A percentile compares a stretch with the other conserved stretches of the same genome.
Evolutionary conservation across 805 yeast genomes (phyloP).

Genomic region (Sporopachydermia quercuum): DNA sequence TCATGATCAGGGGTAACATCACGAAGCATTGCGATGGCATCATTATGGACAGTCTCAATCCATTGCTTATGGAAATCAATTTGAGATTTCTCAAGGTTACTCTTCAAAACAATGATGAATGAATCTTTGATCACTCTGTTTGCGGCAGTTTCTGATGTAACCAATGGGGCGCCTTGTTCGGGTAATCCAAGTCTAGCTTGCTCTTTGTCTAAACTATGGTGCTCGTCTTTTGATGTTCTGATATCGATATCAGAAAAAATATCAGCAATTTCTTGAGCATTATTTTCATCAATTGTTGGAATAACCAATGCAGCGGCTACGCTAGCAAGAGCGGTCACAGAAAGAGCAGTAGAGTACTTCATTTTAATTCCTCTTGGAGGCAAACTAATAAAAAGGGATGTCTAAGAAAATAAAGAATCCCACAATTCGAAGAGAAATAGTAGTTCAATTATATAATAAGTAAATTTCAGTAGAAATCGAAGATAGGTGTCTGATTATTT

Average conservation of each 20-base stretch:
- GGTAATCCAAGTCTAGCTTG: slow-evolving; percentile 10
- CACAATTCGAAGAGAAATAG: background rate
- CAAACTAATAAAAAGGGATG: background rate
- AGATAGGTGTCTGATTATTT: too few species aligned
- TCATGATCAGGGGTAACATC: background rate
- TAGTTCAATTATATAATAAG: too few species aligned
- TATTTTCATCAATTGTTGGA: background rate
- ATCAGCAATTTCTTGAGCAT: background rate
- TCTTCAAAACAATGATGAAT: slow-evolving; percentile 78
- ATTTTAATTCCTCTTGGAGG: background rate
- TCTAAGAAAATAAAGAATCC: background rate
- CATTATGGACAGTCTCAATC: slow-evolving; percentile 30
- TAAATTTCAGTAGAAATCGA: background rate
- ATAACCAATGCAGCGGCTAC: slow-evolving; percentile 2
- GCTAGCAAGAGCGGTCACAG: background rate
- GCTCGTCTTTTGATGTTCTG: too few species aligned
- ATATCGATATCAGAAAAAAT: background rate
- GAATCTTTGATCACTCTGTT: slow-evolving; percentile 48
- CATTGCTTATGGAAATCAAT: slow-evolving; percentile 52
- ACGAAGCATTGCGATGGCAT: background rate
- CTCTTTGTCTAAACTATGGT: too few species aligned
- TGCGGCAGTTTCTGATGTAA: slow-evolving; percentile 27
- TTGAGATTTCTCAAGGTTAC: slow-evolving; percentile 36
- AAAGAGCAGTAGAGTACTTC: background rate
- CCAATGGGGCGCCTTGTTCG: slow-evolving; percentile 28